Evolutionary conservation across 176 grass and related monocot species (phyloP).

Genomic region (Oryza glaberrima): DNA sequence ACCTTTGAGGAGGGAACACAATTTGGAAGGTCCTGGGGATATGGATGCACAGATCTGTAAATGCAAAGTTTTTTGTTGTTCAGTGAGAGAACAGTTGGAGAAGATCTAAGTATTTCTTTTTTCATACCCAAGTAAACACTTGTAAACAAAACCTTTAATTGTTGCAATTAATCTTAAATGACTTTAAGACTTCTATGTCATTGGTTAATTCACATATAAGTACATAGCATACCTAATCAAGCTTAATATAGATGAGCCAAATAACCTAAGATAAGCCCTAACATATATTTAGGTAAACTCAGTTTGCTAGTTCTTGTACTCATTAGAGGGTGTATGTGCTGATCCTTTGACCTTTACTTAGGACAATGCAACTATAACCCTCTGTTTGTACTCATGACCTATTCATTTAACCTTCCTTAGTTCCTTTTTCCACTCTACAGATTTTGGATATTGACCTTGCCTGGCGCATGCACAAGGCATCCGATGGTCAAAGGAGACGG

Average conservation of each 20-base stretch:
- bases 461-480: slow-evolving; percentile 92
- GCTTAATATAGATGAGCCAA: neutral
- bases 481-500: slow-evolving; percentile 93
- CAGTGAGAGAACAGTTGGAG: neutral
- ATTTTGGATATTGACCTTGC: slow-evolving; percentile 92
- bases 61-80: neutral
- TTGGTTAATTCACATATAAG: slow-evolving; percentile 6
- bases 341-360: slow-evolving; percentile 15
- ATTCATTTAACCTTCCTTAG: neutral
- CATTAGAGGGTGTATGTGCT: slow-evolving; percentile 1
- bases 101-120: neutral
- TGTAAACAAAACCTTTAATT: neutral
- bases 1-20: neutral
- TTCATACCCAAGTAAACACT: neutral
- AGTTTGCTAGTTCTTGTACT: slow-evolving; percentile 7
- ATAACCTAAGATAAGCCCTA: neutral
- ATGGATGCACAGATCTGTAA: neutral
- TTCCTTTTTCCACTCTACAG: slow-evolving; percentile 41
- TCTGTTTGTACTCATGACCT: neutral
- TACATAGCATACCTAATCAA: neutral
- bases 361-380: neutral
- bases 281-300: neutral
- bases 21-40: neutral
- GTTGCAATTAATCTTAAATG: neutral
- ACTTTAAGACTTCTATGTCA: neutral